Evolutionary conservation across 768 basidiomycete species (phyloP).

Genomic region (Pleurotus giganteus): DNA sequence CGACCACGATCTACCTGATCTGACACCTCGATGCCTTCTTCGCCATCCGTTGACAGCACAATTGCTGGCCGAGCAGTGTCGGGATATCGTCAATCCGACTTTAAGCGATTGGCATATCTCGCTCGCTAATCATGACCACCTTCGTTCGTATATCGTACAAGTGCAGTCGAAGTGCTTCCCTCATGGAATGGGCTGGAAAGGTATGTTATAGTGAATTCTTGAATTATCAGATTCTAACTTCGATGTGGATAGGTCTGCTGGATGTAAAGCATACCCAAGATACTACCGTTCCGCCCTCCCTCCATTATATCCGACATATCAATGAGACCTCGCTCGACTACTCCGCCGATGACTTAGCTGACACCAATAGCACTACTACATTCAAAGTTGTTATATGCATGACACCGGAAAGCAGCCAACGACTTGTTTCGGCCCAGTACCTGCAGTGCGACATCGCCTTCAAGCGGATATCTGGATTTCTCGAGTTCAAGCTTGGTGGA

Average conservation of each 20-base stretch:
- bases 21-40: conserved; percentile 21
- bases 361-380: too few species aligned
- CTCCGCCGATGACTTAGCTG: too few species aligned
- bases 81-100: conserved; percentile 12
- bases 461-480: conserved; percentile 21
- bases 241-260: too few species aligned
- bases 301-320: too few species aligned
- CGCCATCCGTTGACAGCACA: conserved; percentile 17
- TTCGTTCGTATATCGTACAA: conserved; percentile 18
- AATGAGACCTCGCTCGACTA: too few species aligned
- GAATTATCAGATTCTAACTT: too few species aligned
- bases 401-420: too few species aligned
- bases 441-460: conserved; percentile 26
- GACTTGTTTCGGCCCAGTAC: conserved; percentile 17
- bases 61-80: conserved; percentile 14
- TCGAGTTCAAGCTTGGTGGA: conserved; percentile 25
- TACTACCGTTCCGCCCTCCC: too few species aligned
- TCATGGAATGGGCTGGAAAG: conserved; percentile 21
- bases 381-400: too few species aligned
- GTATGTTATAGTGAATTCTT: too few species aligned
- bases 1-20: conserved; percentile 18
- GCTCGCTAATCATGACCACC: conserved; percentile 20
- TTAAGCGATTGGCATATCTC: conserved; percentile 25
- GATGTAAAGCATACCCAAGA: too few species aligned
- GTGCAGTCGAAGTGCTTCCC: conserved; percentile 15